Conservation (phyloP, 306 rosid genomes). For the Abrus pulchellus region DNA sequence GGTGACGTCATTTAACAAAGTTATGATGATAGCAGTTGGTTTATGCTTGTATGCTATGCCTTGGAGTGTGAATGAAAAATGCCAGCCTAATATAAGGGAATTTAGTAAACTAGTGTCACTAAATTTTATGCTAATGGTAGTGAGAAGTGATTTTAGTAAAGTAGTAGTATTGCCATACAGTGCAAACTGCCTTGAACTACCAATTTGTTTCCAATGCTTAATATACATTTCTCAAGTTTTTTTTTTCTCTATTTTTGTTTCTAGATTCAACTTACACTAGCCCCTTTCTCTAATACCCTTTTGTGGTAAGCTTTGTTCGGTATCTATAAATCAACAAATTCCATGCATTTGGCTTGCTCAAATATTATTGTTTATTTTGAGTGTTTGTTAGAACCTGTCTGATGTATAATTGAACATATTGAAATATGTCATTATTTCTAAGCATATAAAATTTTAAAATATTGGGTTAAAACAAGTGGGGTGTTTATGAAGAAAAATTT, state of each 20-base stretch:
- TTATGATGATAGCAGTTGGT: background rate
- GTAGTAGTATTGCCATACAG: background rate
- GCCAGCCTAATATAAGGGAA: background rate
- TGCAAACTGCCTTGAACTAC: conserved; percentile 9
- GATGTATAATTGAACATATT: background rate
- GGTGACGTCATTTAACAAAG: conserved; percentile 21
- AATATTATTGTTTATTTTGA: background rate
- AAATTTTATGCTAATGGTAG: conserved; percentile 9
- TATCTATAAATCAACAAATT: background rate
- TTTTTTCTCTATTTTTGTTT: background rate
- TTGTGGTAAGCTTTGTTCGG: background rate
- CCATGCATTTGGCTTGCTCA: conserved; percentile 1
- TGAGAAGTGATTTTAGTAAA: background rate
- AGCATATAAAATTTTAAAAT: background rate
- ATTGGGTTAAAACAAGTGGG: background rate
- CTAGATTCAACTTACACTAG: background rate
- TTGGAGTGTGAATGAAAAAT: conserved; percentile 6
- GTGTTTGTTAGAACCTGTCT: background rate
- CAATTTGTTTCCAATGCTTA: background rate
- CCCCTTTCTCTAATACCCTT: background rate
- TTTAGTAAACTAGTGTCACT: conserved; percentile 6
- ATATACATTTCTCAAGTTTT: background rate
- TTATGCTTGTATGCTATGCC: background rate
- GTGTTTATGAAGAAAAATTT: background rate
- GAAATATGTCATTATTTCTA: background rate